Percentiles rank a stretch among this genome's conserved stretches.
Evolutionary conservation across 2,329 filamentous ascomycete species (phyloP).

Genomic region (Ophioceras dolichostomum): DNA sequence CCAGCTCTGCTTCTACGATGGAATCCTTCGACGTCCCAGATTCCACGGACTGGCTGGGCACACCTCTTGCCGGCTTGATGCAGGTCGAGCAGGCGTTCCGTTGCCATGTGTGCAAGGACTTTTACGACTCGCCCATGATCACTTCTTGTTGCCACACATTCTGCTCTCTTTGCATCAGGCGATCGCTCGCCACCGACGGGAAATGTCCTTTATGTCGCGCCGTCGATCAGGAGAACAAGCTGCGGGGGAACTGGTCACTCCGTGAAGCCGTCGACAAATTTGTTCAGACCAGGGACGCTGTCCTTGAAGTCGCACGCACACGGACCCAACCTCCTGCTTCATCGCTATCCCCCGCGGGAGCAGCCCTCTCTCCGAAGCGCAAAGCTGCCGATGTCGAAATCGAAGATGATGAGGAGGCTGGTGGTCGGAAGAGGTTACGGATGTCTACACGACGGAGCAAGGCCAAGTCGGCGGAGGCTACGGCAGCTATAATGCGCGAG

Average conservation of each 20-base stretch:
- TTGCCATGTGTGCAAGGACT: constrained; percentile 97
- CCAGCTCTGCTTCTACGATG: background rate
- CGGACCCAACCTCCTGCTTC: constrained; percentile 23
- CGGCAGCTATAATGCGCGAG: constrained; percentile 20
- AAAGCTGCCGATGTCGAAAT: constrained; percentile 27
- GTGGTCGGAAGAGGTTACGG: constrained; percentile 33
- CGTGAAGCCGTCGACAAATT: constrained; percentile 80
- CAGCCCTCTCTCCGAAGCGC: constrained; percentile 33
- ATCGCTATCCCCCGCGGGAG: constrained; percentile 2
- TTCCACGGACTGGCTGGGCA: constrained; percentile 75
- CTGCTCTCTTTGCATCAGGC: constrained; percentile 88
- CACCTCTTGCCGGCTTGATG: constrained; percentile 52
- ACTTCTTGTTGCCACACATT: constrained; percentile 94
- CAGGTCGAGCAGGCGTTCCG: constrained; percentile 74
- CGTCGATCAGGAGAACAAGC: constrained; percentile 68
- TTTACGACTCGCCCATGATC: constrained; percentile 88
- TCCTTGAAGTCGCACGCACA: constrained; percentile 58
- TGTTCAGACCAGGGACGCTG: constrained; percentile 44
- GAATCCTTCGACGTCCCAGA: constrained; percentile 43
- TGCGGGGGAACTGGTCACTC: constrained; percentile 75
- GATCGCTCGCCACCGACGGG: constrained; percentile 69
- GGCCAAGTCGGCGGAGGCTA: constrained; percentile 22
- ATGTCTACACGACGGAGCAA: constrained; percentile 38
- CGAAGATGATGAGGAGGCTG: constrained; percentile 13
- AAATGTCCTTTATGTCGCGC: constrained; percentile 79